These are phyloP conservation scores for Penicillium arizonense DNA, from an alignment of 495 filamentous ascomycete species.

Conservation along the genomic window DNA sequence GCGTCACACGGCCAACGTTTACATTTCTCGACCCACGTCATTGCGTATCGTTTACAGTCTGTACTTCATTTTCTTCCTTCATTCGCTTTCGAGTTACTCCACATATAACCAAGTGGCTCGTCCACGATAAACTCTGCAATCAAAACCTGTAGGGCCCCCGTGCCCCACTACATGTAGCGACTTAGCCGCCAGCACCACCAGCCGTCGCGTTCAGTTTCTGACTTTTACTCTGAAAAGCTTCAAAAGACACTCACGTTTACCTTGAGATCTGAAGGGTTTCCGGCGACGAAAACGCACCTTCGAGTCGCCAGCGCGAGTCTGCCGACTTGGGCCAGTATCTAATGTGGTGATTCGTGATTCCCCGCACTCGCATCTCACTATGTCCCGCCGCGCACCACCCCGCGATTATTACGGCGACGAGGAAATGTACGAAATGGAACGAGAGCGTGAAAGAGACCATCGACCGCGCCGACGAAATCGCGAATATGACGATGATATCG, in stretches of 20 bases:
- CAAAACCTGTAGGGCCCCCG: too few species aligned
- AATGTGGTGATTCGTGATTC: conserved; percentile 7
- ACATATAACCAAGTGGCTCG: too few species aligned
- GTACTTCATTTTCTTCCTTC: neutral
- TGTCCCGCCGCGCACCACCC: conserved; percentile 35
- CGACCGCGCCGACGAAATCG: conserved; percentile 20
- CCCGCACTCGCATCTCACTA: conserved; percentile 10
- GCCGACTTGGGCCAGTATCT: neutral
- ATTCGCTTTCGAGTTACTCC: too few species aligned
- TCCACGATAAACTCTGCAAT: too few species aligned
- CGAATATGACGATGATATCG: conserved; percentile 20
- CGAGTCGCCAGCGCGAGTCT: neutral
- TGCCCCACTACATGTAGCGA: too few species aligned
- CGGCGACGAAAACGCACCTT: neutral
- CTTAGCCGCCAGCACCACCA: too few species aligned
- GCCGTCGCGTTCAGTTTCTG: too few species aligned
- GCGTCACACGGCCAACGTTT: neutral
- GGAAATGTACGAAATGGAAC: conserved; percentile 26
- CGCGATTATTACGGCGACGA: conserved; percentile 33
- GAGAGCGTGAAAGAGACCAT: conserved; percentile 18
- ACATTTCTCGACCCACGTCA: neutral
- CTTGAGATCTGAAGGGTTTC: neutral
- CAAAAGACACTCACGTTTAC: neutral
- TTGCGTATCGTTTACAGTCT: too few species aligned
- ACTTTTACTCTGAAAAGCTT: too few species aligned